Base-by-base conservation (phyloP, 805 yeast genomes). In the Scheffersomyces ergatensis region DNA sequence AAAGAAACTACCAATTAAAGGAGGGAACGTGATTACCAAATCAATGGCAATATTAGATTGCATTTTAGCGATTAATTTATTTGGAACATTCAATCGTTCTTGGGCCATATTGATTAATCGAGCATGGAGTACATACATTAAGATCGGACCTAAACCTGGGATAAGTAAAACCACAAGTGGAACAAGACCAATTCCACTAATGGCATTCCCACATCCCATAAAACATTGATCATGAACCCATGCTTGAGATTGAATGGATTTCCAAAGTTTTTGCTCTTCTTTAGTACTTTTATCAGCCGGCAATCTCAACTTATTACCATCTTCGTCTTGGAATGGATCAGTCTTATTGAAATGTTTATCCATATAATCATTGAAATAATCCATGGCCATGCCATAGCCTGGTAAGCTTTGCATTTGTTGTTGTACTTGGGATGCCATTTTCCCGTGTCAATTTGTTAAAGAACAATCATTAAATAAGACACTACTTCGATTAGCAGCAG, bases 181-280 rank as follows among this genome's bases (percentile, higher is more conserved):
- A 1, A 85, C 92, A 54, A 83, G 61, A 0, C 97, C 97, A 15
- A 85, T 51, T 1, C 93, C 92, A 48, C 88, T 74, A 48, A 77
- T 71, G 11, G 85, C 82, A 34, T 68, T 65, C 0, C 72, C 69
- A 43, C 81, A 82, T 0, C 96, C 96, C 58, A 85, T 70, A 53
- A 88, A 77, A 57, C 95, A 87, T 49, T 77, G 76, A 58, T 92
- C 98, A 56, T 92, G 89, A 13, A 75, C 54, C 97, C 97, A 90
- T 0, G 97, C 97, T 45, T 78, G 74, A 37, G 66, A 72, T 54
- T 83, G 90, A n/a, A 89, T 67, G 19, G 59, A 64, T 55, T 82
- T 85, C 95, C 93, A 92, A 6, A 73, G 65, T 50, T 77, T 76
- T 35, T 74, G 77, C 48, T 89, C 93, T 29, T 71, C 66, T 38